Percentiles rank a stretch among this genome's conserved stretches.
These are phyloP conservation scores for Telfairia occidentalis DNA, from an alignment of 331 rosid genomes.

Conservation along the genomic window DNA sequence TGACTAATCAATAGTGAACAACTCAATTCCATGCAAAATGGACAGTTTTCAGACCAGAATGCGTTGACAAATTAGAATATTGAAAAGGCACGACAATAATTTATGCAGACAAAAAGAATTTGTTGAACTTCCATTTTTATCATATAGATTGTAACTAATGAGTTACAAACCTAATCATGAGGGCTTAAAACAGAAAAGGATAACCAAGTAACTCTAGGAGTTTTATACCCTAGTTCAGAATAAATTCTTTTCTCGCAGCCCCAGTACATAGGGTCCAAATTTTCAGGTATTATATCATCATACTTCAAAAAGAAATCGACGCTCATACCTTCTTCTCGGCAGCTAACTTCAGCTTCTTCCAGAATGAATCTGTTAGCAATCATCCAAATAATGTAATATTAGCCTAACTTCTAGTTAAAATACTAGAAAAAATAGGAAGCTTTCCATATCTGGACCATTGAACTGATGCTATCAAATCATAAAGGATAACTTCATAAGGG, in stretches of 20 bases:
- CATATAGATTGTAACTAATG: background rate
- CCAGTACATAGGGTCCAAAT: background rate
- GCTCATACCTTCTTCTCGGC: slow-evolving; percentile 60
- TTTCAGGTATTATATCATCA: background rate
- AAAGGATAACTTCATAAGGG: background rate
- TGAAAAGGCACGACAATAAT: background rate
- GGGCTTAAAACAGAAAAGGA: background rate
- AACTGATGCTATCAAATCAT: background rate
- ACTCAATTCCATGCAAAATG: background rate
- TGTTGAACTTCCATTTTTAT: background rate
- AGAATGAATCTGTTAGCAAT: slow-evolving; percentile 54
- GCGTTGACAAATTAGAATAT: background rate
- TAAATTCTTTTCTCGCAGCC: background rate
- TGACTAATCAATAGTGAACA: background rate
- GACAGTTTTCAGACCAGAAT: background rate
- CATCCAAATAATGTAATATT: slow-evolving; percentile 18
- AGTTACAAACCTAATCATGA: background rate
- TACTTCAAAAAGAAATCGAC: background rate
- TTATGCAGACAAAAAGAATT: background rate
- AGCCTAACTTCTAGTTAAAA: background rate
- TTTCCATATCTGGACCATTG: background rate
- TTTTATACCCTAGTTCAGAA: background rate
- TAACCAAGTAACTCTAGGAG: background rate
- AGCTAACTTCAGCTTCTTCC: slow-evolving; percentile 62
- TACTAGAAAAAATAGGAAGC: background rate